Percentiles rank a stretch among this genome's conserved stretches.
Conservation (phyloP, 1,284 basidiomycete genomes). For the Cutaneotrichosporon sp. region DNA sequence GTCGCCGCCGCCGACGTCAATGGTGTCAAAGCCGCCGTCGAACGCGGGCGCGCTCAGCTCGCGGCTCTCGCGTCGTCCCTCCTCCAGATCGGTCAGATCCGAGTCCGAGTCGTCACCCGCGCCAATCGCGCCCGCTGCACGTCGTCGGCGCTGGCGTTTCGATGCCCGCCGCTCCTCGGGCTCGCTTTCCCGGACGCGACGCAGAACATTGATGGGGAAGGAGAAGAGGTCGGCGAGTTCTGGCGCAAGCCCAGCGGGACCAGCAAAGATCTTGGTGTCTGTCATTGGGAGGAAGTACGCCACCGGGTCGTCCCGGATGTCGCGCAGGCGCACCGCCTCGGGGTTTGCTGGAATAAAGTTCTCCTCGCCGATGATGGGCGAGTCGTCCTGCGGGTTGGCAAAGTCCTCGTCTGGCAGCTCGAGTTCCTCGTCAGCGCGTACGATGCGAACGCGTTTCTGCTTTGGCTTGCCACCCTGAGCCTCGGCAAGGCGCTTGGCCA, state of each 20-base stretch:
- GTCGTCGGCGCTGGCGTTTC: slow-evolving; percentile 5
- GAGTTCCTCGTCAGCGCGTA: slow-evolving; percentile 62
- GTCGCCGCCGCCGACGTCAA: slow-evolving; percentile 11
- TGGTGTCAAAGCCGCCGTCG: slow-evolving; percentile 8
- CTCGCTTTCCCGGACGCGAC: slow-evolving; percentile 42
- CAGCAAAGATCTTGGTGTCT: slow-evolving; percentile 67
- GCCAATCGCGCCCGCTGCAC: background rate
- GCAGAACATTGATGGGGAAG: slow-evolving; percentile 59
- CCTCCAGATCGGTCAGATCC: slow-evolving; percentile 60
- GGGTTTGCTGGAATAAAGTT: slow-evolving; percentile 76
- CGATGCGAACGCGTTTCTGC: slow-evolving; percentile 57
- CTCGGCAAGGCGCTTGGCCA: slow-evolving; percentile 48
- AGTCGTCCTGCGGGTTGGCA: slow-evolving; percentile 59
- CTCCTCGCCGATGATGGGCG: slow-evolving; percentile 66
- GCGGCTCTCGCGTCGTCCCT: slow-evolving; percentile 51
- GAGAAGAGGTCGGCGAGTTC: slow-evolving; percentile 77
- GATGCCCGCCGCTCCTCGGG: slow-evolving; percentile 3
- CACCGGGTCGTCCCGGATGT: slow-evolving; percentile 77
- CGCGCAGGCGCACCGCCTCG: slow-evolving; percentile 70
- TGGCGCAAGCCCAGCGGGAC: slow-evolving; percentile 61
- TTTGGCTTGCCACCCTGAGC: slow-evolving; percentile 28
- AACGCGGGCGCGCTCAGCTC: slow-evolving; percentile 18
- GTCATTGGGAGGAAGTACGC: slow-evolving; percentile 76
- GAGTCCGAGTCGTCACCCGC: background rate
- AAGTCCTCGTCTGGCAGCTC: slow-evolving; percentile 69